Evolutionary conservation across 2,329 filamentous ascomycete species (phyloP).

Genomic region (Trichophyton simii): DNA sequence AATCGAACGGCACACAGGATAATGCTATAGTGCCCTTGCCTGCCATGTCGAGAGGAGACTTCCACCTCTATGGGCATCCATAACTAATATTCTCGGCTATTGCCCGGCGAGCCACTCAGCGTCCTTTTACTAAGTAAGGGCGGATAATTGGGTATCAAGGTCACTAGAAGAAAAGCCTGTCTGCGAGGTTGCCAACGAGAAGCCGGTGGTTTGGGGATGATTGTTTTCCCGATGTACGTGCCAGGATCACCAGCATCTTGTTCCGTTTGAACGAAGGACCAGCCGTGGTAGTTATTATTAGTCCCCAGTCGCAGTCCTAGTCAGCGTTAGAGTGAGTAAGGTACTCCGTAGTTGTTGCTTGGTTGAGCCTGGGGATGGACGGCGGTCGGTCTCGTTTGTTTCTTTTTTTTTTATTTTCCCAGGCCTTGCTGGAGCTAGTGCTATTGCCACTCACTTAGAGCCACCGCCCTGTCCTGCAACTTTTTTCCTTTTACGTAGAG

Average conservation of each 20-base stretch:
- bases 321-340: no score
- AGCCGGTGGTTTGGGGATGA: background rate
- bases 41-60: background rate
- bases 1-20: no score
- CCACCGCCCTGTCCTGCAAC: background rate
- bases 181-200: background rate
- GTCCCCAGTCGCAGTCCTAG: background rate
- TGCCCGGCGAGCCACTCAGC: background rate
- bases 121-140: background rate
- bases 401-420: background rate
- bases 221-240: slow-evolving; percentile 1
- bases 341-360: background rate
- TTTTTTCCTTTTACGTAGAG: background rate
- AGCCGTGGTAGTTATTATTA: background rate
- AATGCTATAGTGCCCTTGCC: background rate
- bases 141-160: background rate
- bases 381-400: background rate
- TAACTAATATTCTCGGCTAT: background rate
- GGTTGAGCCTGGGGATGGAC: background rate
- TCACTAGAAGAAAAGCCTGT: background rate
- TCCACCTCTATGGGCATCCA: background rate
- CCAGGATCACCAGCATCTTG: background rate
- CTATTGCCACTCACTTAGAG: slow-evolving; percentile 3
- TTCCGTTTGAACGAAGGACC: background rate
- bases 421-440: background rate